Conservation (phyloP, 1,284 basidiomycete species). For the Boletus semigastroideus region DNA sequence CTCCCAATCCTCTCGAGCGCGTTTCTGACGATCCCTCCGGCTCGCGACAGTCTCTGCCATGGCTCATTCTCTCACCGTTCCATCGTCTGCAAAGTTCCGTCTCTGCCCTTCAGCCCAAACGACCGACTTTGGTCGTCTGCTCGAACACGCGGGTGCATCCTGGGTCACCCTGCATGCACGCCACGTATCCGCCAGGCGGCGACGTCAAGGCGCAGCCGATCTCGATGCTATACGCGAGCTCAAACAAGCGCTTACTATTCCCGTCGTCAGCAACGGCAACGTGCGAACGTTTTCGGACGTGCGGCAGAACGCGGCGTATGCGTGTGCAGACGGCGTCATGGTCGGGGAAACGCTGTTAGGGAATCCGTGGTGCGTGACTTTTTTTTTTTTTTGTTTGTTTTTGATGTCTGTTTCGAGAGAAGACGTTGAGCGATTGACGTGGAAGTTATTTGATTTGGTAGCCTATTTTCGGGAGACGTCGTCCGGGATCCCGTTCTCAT, state of each 20-base stretch:
- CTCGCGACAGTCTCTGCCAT: slow-evolving; percentile 50
- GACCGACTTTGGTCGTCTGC: slow-evolving; percentile 49
- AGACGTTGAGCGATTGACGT: background rate
- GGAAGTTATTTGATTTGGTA: slow-evolving; percentile 20
- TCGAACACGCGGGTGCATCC: slow-evolving; percentile 61
- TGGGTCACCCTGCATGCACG: slow-evolving; percentile 74
- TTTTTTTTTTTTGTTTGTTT: background rate
- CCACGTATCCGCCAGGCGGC: slow-evolving; percentile 61
- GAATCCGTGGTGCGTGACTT: slow-evolving; percentile 59
- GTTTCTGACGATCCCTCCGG: background rate
- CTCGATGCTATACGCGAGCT: slow-evolving; percentile 56
- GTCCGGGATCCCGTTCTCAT: slow-evolving; percentile 61
- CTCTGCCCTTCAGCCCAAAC: slow-evolving; percentile 52
- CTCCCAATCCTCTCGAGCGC: background rate
- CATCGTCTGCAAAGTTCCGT: slow-evolving; percentile 65
- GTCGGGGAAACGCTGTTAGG: slow-evolving; percentile 70
- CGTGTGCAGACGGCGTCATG: slow-evolving; percentile 75
- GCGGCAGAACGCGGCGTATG: slow-evolving; percentile 48
- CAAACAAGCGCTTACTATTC: slow-evolving; percentile 49
- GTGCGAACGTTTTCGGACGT: slow-evolving; percentile 62
- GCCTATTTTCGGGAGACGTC: slow-evolving; percentile 49
- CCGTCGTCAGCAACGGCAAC: slow-evolving; percentile 76
- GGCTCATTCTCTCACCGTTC: slow-evolving; percentile 55
- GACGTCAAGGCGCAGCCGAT: slow-evolving; percentile 68
- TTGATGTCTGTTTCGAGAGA: background rate